These are phyloP conservation scores for Adiantum capillusveneris DNA, from an alignment of 75 land plant genomes.

Conservation along the genomic window DNA sequence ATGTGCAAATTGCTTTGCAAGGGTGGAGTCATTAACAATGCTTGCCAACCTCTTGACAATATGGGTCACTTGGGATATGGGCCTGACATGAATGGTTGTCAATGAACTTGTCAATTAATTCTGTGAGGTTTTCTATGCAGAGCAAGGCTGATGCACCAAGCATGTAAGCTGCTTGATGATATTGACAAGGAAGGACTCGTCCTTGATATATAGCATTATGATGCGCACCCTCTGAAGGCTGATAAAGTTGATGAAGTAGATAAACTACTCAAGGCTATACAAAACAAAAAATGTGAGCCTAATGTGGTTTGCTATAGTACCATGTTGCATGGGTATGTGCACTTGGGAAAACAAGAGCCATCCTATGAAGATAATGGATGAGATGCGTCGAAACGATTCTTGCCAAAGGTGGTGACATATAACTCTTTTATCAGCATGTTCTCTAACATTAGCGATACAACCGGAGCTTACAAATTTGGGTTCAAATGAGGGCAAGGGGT, in stretches of 20 bases:
- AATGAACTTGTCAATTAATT: slow-evolving; percentile 37
- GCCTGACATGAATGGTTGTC: slow-evolving; percentile 22
- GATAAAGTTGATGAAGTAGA: slow-evolving; percentile 24
- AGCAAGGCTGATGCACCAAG: slow-evolving; percentile 15
- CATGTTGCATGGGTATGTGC: slow-evolving; percentile 32
- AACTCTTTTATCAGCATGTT: slow-evolving; percentile 49
- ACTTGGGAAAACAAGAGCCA: slow-evolving; percentile 16
- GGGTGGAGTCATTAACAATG: slow-evolving; percentile 24
- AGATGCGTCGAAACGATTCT: slow-evolving; percentile 41
- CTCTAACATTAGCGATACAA: slow-evolving; percentile 37
- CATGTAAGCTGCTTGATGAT: slow-evolving; percentile 26
- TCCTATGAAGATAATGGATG: slow-evolving; percentile 29
- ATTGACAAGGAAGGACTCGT: slow-evolving; percentile 24
- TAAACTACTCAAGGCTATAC: slow-evolving; percentile 30
- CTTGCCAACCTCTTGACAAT: slow-evolving; percentile 15
- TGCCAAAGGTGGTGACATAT: slow-evolving; percentile 58
- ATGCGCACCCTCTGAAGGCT: slow-evolving; percentile 45
- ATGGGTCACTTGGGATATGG: slow-evolving; percentile 18
- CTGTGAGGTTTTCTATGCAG: slow-evolving; percentile 28
- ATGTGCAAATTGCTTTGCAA: slow-evolving; percentile 17
- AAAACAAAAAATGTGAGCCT: slow-evolving; percentile 15
- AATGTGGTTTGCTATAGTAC: slow-evolving; percentile 37
- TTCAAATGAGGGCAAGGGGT: slow-evolving; percentile 39
- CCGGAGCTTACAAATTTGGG: slow-evolving; percentile 49
- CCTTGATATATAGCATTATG: slow-evolving; percentile 40